Evolutionary conservation across 2,329 filamentous ascomycete genomes (phyloP), one percentile per base, ranked within the genome.

Genomic region (Penicillium sp.): DNA sequence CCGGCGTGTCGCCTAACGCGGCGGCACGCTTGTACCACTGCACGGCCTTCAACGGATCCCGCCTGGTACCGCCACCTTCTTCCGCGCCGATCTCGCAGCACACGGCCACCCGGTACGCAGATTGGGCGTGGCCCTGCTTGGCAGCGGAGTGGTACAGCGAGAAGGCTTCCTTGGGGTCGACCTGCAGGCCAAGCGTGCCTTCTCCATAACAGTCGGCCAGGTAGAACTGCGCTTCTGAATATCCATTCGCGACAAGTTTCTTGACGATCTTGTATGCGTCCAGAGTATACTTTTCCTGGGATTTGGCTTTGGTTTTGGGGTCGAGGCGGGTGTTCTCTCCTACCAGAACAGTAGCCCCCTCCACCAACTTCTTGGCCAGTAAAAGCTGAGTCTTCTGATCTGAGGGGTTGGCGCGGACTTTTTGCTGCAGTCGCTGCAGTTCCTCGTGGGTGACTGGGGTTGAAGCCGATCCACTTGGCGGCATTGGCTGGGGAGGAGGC

Each of bases 11-110:
- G 3, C 93, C 91, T 2, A 97, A 75, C 9, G 85, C 84, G 8
- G 93, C 91, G 5, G 93, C 89, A 29, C 90, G 86, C 63, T 91
- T 89, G 67, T 98, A 98, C 93, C 93, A 98, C 64, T 97, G 91
- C 14, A 97, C 90, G 1, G 93, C 91, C 68, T 97, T 97, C 51
- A 91, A 69, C 1, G 88, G 87, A 59, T 98, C 93, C 55, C 85
- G 86, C 43, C 87, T 82, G 1, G 93, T 97, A 16, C 93, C 93
- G 36, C 93, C 93, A 19, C 90, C 91, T 56, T 94, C 90, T 60
- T 97, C 91, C 40, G 89, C 82, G 3, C 93, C 93, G 56, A 98
- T 88, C 64, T 98, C 93, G 60, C 93, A 97, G 70, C 93, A 98
- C 0, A 98, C 91, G 0, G 93, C 93, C 17, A 93, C 94, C 39